Evolutionary conservation across 106 monocot genomes (phyloP).

Genomic region (Posidonia australis): DNA sequence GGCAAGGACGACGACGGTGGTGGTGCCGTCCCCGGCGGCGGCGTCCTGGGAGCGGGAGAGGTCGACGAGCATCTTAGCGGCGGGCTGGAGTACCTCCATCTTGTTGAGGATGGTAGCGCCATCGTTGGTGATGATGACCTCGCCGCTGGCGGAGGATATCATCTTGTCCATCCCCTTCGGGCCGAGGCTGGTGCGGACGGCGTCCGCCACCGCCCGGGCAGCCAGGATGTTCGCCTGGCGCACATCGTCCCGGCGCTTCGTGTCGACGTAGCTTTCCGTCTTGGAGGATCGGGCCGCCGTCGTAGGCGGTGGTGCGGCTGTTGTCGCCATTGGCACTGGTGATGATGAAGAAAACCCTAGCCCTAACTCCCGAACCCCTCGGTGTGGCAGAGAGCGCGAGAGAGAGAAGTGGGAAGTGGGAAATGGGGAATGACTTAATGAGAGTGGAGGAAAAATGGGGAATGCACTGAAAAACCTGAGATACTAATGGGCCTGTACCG

Average conservation of each 20-base stretch:
- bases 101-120: slow-evolving; percentile 84
- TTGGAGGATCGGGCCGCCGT: slow-evolving; percentile 23
- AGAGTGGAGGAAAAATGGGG: too few species aligned
- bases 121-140: slow-evolving; percentile 87
- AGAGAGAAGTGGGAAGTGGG: too few species aligned
- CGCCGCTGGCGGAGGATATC: slow-evolving; percentile 53
- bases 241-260: slow-evolving; percentile 63
- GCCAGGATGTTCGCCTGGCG: slow-evolving; percentile 58
- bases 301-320: slow-evolving; percentile 16
- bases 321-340: slow-evolving; percentile 12
- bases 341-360: slow-evolving; percentile 13
- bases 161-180: slow-evolving; percentile 94
- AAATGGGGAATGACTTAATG: too few species aligned
- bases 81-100: slow-evolving; percentile 77
- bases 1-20: slow-evolving; percentile 85
- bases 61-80: slow-evolving; percentile 80
- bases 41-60: slow-evolving; percentile 71
- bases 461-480: too few species aligned
- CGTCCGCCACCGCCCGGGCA: slow-evolving; percentile 54
- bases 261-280: slow-evolving; percentile 68
- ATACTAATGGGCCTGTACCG: too few species aligned
- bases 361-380: slow-evolving; percentile 19
- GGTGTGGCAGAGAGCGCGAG: too few species aligned
- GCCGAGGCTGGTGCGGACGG: slow-evolving; percentile 67
- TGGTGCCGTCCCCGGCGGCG: slow-evolving; percentile 88